phyloP scores from a whole-genome alignment of 2,329 filamentous ascomycete genomes.

The Fusarium coicis region DNA sequence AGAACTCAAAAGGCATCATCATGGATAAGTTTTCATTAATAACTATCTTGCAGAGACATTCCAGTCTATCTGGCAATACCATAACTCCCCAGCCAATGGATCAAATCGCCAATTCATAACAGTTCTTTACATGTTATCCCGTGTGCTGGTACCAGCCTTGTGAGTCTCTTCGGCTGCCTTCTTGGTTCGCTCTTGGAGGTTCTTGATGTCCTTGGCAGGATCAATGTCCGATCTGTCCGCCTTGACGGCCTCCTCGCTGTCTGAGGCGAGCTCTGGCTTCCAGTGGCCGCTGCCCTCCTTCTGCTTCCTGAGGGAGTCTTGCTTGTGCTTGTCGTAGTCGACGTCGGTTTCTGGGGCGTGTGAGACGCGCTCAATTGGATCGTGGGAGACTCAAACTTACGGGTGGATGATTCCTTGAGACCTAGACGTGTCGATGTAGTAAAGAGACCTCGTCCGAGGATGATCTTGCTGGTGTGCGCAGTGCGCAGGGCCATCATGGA shows the following conservation, averaged over 20 bases:
- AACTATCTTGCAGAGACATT: slow-evolving; percentile 13
- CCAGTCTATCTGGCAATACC: slow-evolving; percentile 13
- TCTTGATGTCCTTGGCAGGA: slow-evolving; percentile 53
- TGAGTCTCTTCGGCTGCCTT: slow-evolving; percentile 57
- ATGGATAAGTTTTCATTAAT: slow-evolving; percentile 23
- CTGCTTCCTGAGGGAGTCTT: slow-evolving; percentile 72
- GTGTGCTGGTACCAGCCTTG: slow-evolving; percentile 61
- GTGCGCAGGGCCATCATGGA: slow-evolving; percentile 41
- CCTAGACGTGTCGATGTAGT: slow-evolving; percentile 45
- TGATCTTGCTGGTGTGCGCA: slow-evolving; percentile 29
- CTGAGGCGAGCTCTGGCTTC: slow-evolving; percentile 80
- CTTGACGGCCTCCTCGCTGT: slow-evolving; percentile 82
- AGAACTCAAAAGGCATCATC: background rate
- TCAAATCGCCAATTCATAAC: background rate
- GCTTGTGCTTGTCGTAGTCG: slow-evolving; percentile 68
- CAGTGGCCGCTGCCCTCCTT: slow-evolving; percentile 77
- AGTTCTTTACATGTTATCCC: slow-evolving; percentile 53
- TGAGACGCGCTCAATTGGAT: slow-evolving; percentile 1
- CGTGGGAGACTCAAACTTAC: slow-evolving; percentile 41
- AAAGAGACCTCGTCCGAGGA: slow-evolving; percentile 41
- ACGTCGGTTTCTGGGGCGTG: slow-evolving; percentile 47
- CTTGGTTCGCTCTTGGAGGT: slow-evolving; percentile 70
- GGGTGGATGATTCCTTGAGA: slow-evolving; percentile 52
- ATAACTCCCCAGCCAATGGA: slow-evolving; percentile 17
- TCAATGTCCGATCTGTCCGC: slow-evolving; percentile 63